Evolutionary conservation across 2,329 filamentous ascomycete species (phyloP).

Genomic region (Karstenula rhodostoma): DNA sequence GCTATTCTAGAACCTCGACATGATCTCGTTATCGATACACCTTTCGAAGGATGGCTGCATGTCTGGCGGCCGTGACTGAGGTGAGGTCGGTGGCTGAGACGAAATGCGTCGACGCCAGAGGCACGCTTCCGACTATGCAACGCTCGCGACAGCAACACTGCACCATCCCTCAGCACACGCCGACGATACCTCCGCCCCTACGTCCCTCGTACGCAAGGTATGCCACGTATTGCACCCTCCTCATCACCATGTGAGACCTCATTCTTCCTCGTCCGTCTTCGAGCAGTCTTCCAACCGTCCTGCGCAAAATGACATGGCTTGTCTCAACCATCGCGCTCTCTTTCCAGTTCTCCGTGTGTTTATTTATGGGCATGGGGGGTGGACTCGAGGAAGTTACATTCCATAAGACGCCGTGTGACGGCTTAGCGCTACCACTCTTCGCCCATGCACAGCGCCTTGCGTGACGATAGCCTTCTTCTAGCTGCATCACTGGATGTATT

Average conservation of each 20-base stretch:
- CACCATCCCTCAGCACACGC: conserved; percentile 14
- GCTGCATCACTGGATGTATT: conserved; percentile 37
- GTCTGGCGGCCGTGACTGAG: conserved; percentile 15
- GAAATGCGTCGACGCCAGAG: conserved; percentile 1
- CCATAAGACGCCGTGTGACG: conserved; percentile 38
- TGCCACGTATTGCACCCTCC: neutral
- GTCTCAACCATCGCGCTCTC: conserved; percentile 20
- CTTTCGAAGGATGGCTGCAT: conserved; percentile 24
- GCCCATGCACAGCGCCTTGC: conserved; percentile 38
- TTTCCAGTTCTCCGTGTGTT: conserved; percentile 24
- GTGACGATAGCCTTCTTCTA: conserved; percentile 41
- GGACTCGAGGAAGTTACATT: conserved; percentile 41
- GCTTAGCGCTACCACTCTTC: conserved; percentile 28
- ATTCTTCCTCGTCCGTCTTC: conserved; percentile 16
- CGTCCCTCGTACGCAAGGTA: conserved; percentile 13
- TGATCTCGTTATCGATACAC: conserved; percentile 30
- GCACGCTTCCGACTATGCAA: conserved; percentile 18
- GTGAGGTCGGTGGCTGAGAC: conserved; percentile 14
- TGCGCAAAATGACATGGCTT: neutral
- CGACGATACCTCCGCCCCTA: neutral
- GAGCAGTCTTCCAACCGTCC: conserved; percentile 4
- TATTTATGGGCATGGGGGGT: conserved; percentile 22
- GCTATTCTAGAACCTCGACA: conserved; percentile 7
- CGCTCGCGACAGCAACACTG: conserved; percentile 16
- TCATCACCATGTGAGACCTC: neutral